Evolutionary conservation across 2,329 filamentous ascomycete genomes (phyloP), one percentile per base, ranked within the genome.

Genomic region (Simplicillium sp.): DNA sequence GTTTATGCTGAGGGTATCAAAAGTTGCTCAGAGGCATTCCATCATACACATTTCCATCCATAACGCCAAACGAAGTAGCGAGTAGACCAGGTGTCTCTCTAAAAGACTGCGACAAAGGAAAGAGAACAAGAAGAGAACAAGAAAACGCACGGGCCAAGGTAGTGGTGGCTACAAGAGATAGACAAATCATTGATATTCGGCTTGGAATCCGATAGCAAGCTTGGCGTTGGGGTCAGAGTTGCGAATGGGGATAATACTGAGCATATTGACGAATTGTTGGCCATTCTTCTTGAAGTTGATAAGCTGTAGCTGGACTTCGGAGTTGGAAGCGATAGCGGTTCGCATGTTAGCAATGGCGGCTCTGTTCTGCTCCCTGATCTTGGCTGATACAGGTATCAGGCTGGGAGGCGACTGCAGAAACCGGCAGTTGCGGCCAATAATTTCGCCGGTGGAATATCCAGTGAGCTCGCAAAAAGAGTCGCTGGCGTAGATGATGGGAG

Each of bases 261-360:
- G 67, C 11, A 89, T 57, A 50, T 94, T 94, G 68, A 82, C 82
- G 54, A 94, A 94, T 0, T 72, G 71, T 50, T 86, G 75, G 1
- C 88, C 87, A 38, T 84, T 80, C 62, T 87, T 85, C 47, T 83
- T 78, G 57, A 89, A 94, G 56, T 94, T 94, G 55, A 82, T 80
- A 12, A 94, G 57, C 29, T 65, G 54, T 4, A 73, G 48, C 41
- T 73, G 67, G 5, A 75, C 51, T 52, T 78, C 74, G 25, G 54
- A 43, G 34, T 64, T 61, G 3, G 52, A 45, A n/a, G 64, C 57
- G 16, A 77, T 54, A 2, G 73, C 67, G 25, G 62, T 55, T 7
- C 62, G 60, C 62, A 78, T 67, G 34, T 46, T 76, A 29, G 75
- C 66, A 4, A 87, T 70, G 0, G 77, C 75, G 40, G 77, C 68